Evolutionary conservation across 2,329 filamentous ascomycete genomes (phyloP).

Genomic region (Apiospora aurea): DNA sequence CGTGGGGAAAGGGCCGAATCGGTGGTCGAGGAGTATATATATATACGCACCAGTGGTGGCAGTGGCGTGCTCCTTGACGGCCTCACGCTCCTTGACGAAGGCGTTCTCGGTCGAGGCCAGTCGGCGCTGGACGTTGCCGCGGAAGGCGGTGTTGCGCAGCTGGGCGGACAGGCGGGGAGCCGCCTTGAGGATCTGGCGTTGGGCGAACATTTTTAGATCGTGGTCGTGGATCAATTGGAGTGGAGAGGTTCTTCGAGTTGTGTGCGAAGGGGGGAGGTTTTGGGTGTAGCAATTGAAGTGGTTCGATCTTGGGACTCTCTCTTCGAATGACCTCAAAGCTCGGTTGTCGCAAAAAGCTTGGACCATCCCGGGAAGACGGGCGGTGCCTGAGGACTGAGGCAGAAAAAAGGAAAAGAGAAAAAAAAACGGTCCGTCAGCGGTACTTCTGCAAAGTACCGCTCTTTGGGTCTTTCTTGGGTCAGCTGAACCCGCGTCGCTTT

Average conservation of each 20-base stretch:
- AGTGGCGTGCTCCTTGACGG: constrained; percentile 89
- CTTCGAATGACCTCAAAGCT: constrained; percentile 21
- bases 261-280: constrained; percentile 1
- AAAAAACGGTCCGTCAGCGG: background rate
- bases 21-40: background rate
- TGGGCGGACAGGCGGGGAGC: constrained; percentile 69
- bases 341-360: constrained; percentile 18
- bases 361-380: background rate
- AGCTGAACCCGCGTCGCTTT: constrained; percentile 16
- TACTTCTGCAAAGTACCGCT: background rate
- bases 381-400: constrained; percentile 3
- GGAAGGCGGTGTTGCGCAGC: constrained; percentile 62
- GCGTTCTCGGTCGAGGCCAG: constrained; percentile 84
- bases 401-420: constrained; percentile 1
- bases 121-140: constrained; percentile 70
- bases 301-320: constrained; percentile 18
- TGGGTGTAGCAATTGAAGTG: constrained; percentile 16
- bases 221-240: constrained; percentile 25
- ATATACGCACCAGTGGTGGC: constrained; percentile 77
- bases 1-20: background rate
- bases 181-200: constrained; percentile 66
- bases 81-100: constrained; percentile 91
- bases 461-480: background rate
- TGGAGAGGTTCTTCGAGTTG: constrained; percentile 9
- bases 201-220: constrained; percentile 65